A percentile compares a stretch with the other conserved stretches of the same genome.
Evolutionary conservation across 768 basidiomycete species (phyloP).

Genomic region (Coprinellus micaceus): DNA sequence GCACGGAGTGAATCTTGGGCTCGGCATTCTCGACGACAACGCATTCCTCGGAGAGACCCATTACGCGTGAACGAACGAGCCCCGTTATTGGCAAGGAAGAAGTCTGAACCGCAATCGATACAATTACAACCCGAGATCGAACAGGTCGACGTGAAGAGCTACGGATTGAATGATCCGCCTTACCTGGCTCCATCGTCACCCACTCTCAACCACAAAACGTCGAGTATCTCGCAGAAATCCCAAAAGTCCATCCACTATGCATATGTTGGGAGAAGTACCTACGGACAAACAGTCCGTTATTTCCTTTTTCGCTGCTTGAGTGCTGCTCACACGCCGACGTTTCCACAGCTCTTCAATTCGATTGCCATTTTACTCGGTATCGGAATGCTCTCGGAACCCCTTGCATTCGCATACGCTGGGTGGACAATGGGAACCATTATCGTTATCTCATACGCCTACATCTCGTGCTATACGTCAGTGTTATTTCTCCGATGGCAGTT

Average conservation of each 20-base stretch:
- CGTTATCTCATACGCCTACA: constrained; percentile 69
- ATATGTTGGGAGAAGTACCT: constrained; percentile 60
- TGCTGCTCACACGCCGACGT: not conserved
- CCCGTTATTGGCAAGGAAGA: constrained; percentile 38
- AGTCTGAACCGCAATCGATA: constrained; percentile 29
- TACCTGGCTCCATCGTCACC: constrained; percentile 13
- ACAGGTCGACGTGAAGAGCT: not conserved
- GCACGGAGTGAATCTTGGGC: not conserved
- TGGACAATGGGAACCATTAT: constrained; percentile 78
- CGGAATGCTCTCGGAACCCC: constrained; percentile 84
- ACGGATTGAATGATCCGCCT: constrained; percentile 1
- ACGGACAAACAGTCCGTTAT: constrained; percentile 61
- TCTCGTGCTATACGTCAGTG: constrained; percentile 88
- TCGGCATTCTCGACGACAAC: not conserved
- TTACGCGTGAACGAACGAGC: constrained; percentile 23
- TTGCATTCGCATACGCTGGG: constrained; percentile 89
- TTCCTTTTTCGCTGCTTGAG: not conserved
- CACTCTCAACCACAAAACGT: constrained; percentile 27
- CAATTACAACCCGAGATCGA: constrained; percentile 1
- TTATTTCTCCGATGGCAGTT: not conserved
- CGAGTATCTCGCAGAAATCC: constrained; percentile 25
- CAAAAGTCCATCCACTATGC: constrained; percentile 24
- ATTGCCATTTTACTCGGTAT: constrained; percentile 84
- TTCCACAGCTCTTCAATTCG: constrained; percentile 75
- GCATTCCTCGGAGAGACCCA: constrained; percentile 4